A percentile compares a stretch with the other conserved stretches of the same genome.
Conservation (phyloP, 1,139 yeast genomes). For the Diutina catenulata region DNA sequence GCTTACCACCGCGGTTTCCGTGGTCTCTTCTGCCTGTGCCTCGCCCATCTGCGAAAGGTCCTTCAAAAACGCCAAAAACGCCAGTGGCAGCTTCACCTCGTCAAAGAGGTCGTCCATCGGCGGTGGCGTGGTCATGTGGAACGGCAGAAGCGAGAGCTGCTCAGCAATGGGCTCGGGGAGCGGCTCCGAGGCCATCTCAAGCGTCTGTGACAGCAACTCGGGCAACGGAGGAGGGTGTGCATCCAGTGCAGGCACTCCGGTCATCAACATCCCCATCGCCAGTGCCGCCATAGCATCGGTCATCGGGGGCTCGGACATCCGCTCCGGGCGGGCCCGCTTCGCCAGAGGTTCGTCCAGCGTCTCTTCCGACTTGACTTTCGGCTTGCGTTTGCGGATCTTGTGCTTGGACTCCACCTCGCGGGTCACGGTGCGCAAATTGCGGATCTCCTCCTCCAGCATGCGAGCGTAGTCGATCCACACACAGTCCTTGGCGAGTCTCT, state of each 20-base stretch:
- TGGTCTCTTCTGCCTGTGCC: neutral
- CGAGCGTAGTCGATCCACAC: constrained; percentile 21
- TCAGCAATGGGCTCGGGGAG: neutral
- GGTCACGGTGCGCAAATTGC: constrained; percentile 16
- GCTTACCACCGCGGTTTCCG: neutral
- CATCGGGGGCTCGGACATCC: too few relatives aligned
- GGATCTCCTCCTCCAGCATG: constrained; percentile 19
- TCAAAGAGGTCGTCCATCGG: neutral
- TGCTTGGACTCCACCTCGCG: constrained; percentile 19
- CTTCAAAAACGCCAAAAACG: constrained; percentile 1
- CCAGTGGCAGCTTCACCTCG: constrained; percentile 4
- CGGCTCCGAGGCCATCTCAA: too few relatives aligned
- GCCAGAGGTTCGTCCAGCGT: too few relatives aligned
- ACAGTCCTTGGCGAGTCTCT: constrained; percentile 12
- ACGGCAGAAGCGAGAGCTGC: neutral
- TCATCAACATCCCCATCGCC: too few relatives aligned
- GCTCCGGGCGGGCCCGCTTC: too few relatives aligned
- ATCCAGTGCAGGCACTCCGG: too few relatives aligned
- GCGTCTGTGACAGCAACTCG: too few relatives aligned
- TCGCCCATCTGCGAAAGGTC: neutral
- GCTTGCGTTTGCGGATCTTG: constrained; percentile 21
- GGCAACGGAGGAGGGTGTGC: too few relatives aligned
- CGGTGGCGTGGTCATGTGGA: too few relatives aligned
- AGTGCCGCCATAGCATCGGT: too few relatives aligned
- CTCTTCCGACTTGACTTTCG: neutral